Conservation (phyloP, 495 filamentous ascomycete species). For the Xylaria grammica region DNA sequence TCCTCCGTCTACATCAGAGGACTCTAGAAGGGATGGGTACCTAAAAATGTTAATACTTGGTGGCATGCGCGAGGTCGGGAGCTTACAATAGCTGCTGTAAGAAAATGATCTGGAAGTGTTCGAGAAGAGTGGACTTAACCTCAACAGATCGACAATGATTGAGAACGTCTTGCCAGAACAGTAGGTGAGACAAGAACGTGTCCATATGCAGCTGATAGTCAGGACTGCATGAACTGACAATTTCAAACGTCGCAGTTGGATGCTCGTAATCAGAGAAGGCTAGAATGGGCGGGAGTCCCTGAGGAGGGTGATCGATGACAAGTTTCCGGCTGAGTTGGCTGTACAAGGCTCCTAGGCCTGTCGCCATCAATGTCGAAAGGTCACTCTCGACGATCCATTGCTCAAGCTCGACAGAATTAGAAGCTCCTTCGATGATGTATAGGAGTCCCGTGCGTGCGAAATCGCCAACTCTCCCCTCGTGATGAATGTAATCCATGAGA, state of each 20-base stretch:
- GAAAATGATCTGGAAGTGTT: constrained; percentile 97
- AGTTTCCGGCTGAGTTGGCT: constrained; percentile 87
- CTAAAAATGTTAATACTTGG: constrained; percentile 48
- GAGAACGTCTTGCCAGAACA: constrained; percentile 98
- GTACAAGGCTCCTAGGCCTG: constrained; percentile 91
- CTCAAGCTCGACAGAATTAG: constrained; percentile 78
- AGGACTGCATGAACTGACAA: constrained; percentile 70
- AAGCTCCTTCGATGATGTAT: constrained; percentile 94
- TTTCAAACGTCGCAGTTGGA: constrained; percentile 63
- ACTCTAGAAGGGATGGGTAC: constrained; percentile 94
- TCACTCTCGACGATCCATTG: constrained; percentile 98
- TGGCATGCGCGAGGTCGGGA: neutral
- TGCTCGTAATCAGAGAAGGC: constrained; percentile 82
- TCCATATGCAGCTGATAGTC: constrained; percentile 81
- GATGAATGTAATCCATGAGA: constrained; percentile 93
- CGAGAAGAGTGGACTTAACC: constrained; percentile 87
- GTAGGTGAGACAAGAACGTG: constrained; percentile 90
- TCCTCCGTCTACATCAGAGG: constrained; percentile 93
- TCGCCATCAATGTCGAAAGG: constrained; percentile 95
- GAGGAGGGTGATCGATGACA: constrained; percentile 63
- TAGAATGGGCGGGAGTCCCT: constrained; percentile 78
- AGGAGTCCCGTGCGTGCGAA: constrained; percentile 96
- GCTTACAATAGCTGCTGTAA: constrained; percentile 89
- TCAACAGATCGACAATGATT: constrained; percentile 92
- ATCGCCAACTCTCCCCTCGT: constrained; percentile 89